Evolutionary conservation across 352 stramenopile genomes (phyloP).

Genomic region (Pythium diclinum): DNA sequence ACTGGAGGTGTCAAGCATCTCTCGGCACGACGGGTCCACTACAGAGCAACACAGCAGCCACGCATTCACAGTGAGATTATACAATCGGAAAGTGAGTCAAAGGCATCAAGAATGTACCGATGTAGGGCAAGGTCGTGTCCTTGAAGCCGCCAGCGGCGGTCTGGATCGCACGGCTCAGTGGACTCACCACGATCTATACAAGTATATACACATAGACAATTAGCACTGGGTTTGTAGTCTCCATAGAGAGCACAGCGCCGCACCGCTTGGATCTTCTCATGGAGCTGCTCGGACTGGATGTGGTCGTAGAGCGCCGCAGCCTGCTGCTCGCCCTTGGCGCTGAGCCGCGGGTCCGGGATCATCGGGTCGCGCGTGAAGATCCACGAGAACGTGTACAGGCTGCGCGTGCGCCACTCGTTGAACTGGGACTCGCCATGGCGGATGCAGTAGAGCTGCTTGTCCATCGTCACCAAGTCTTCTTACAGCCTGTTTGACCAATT

Average conservation of each 20-base stretch:
- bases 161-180: constrained; percentile 79
- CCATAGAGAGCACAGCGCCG: background rate
- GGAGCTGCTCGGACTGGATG: constrained; percentile 37
- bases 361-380: constrained; percentile 82
- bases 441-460: constrained; percentile 84
- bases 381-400: constrained; percentile 82
- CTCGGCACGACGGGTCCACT: constrained; percentile 73
- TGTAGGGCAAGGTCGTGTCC: constrained; percentile 47
- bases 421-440: constrained; percentile 86
- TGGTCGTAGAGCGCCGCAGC: constrained; percentile 41
- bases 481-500: background rate
- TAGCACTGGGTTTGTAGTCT: background rate
- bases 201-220: background rate
- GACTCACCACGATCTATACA: constrained; percentile 73
- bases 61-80: background rate
- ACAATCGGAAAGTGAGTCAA: no score
- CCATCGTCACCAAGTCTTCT: constrained; percentile 4
- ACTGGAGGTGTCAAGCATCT: constrained; percentile 84
- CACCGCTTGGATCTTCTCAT: constrained; percentile 73
- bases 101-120: constrained; percentile 31
- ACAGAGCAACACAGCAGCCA: background rate
- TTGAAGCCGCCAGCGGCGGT: constrained; percentile 68
- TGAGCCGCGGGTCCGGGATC: constrained; percentile 80
- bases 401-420: constrained; percentile 83
- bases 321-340: constrained; percentile 66